Percentiles rank a stretch among this genome's conserved stretches.
These are phyloP conservation scores for Dioscorea dumetorum DNA, from an alignment of 106 monocot species.

Conservation along the genomic window DNA sequence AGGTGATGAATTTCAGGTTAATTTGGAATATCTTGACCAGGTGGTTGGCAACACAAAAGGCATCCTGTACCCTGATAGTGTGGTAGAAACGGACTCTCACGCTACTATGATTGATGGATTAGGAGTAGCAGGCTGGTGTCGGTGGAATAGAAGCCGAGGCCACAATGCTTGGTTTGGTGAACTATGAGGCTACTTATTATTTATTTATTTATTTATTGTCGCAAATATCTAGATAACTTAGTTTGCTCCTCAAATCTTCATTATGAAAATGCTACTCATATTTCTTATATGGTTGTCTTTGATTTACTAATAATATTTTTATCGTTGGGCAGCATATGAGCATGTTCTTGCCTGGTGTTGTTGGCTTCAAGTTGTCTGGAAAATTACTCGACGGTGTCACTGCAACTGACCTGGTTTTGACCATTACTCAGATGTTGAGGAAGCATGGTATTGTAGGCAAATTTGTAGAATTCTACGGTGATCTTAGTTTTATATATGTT, in stretches of 20 bases:
- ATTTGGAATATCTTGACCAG: conserved; percentile 90
- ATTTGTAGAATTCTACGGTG: conserved; percentile 96
- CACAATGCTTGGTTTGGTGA: too few relatives aligned
- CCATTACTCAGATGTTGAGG: conserved; percentile 82
- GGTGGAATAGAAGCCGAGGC: too few relatives aligned
- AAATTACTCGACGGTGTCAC: conserved; percentile 77
- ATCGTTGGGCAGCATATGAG: conserved; percentile 65
- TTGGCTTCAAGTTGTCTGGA: conserved; percentile 74
- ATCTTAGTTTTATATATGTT: neutral
- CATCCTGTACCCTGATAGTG: conserved; percentile 77
- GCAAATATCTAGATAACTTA: too few relatives aligned
- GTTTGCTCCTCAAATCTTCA: too few relatives aligned
- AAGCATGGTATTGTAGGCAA: conserved; percentile 97
- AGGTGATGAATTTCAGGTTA: conserved; percentile 52
- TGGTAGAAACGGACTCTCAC: too few relatives aligned
- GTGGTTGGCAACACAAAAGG: conserved; percentile 82
- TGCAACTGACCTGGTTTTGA: conserved; percentile 87
- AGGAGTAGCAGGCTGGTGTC: too few relatives aligned
- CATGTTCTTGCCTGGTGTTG: conserved; percentile 90
- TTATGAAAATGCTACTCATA: too few relatives aligned
- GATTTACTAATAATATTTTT: too few relatives aligned
- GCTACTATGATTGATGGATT: too few relatives aligned
- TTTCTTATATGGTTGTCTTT: too few relatives aligned
- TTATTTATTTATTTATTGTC: too few relatives aligned
- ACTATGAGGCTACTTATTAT: too few relatives aligned